These are phyloP conservation scores for Mycogone perniciosa DNA, from an alignment of 2,329 filamentous ascomycete genomes.

Conservation along the genomic window DNA sequence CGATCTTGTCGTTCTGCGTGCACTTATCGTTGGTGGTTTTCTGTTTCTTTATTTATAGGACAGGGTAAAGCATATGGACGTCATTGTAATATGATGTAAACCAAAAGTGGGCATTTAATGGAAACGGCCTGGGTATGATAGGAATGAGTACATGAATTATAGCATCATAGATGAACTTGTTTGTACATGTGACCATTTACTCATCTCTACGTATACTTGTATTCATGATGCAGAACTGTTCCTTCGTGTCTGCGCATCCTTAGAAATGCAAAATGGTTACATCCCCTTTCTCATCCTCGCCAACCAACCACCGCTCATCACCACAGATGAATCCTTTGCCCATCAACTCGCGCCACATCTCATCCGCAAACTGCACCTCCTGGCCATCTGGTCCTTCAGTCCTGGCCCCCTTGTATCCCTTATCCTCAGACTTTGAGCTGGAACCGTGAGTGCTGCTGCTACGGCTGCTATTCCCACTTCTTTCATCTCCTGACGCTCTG, in stretches of 20 bases:
- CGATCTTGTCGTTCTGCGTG: no score
- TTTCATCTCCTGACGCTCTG: neutral
- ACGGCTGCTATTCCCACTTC: slow-evolving; percentile 3
- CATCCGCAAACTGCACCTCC: slow-evolving; percentile 37
- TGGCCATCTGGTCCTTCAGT: slow-evolving; percentile 17
- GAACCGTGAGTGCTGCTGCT: slow-evolving; percentile 1
- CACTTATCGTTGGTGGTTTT: no score
- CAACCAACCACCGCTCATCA: slow-evolving; percentile 56
- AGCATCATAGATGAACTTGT: no score
- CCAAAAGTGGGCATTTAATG: no score
- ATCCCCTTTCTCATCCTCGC: slow-evolving; percentile 45
- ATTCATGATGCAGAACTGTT: no score
- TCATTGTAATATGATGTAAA: no score
- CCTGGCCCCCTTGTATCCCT: neutral
- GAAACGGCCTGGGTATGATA: no score
- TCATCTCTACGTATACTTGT: neutral
- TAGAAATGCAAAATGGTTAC: slow-evolving; percentile 50
- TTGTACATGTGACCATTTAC: no score
- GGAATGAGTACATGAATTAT: no score
- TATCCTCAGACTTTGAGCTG: neutral
- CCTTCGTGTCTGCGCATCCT: slow-evolving; percentile 7
- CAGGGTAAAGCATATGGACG: no score
- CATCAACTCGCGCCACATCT: slow-evolving; percentile 43
- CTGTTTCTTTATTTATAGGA: no score
- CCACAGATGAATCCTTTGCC: slow-evolving; percentile 49